These are phyloP conservation scores for Chamaecrista fasciculata DNA, from an alignment of 306 rosid genomes.

Conservation along the genomic window DNA sequence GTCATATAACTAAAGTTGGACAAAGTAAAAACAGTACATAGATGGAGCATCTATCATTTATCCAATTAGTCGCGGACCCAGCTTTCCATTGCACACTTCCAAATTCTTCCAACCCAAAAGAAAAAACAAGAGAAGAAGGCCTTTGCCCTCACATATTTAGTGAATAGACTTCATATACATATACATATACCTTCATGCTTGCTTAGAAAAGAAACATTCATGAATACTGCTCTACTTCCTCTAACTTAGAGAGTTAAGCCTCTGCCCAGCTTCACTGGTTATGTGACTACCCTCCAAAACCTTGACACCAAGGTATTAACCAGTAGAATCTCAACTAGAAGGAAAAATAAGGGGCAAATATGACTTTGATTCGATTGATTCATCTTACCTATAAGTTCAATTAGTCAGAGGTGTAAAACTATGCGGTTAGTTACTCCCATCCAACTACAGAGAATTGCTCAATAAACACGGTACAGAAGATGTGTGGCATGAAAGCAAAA, in stretches of 20 bases:
- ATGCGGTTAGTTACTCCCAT: constrained; percentile 33
- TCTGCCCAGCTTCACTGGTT: constrained; percentile 8
- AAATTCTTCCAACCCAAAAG: constrained; percentile 18
- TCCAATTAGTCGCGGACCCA: constrained; percentile 22
- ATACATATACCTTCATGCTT: constrained; percentile 31
- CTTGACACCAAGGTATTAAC: constrained; percentile 25
- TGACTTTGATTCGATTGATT: constrained; percentile 4
- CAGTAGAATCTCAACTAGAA: constrained; percentile 3
- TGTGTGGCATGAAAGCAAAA: not conserved
- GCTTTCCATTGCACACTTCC: constrained; percentile 13
- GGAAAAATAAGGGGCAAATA: not conserved
- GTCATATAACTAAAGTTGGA: no score
- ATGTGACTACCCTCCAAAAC: constrained; percentile 13
- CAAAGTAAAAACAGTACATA: constrained; percentile 4
- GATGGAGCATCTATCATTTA: constrained; percentile 18
- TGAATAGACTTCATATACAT: constrained; percentile 29
- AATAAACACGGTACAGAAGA: not conserved
- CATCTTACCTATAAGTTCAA: constrained; percentile 21
- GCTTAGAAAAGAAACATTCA: constrained; percentile 21
- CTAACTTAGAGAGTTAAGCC: constrained; percentile 35
- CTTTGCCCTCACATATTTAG: not conserved
- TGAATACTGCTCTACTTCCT: constrained; percentile 35
- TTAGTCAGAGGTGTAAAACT: constrained; percentile 28
- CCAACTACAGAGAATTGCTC: constrained; percentile 17
- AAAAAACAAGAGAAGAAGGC: not conserved